Conservation (phyloP, 1,139 yeast species). For the Geotrichum macrosporum region DNA sequence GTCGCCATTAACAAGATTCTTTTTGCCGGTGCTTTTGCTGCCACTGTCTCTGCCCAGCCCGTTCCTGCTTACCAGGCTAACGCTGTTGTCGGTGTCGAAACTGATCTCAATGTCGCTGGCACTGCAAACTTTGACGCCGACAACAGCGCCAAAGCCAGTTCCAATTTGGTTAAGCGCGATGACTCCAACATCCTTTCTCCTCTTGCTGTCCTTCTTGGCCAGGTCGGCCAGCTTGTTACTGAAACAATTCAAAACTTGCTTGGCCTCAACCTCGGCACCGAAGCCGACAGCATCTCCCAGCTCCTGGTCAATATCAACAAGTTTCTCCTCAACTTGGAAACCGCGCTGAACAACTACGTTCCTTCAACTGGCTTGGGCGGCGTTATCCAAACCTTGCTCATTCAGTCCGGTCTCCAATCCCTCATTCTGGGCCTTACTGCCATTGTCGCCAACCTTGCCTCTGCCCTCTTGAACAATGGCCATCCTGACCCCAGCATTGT, state of each 20-base stretch:
- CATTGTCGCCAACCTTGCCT: background rate
- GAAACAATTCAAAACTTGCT: background rate
- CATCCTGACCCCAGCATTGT: conserved; percentile 1
- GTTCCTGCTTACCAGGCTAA: background rate
- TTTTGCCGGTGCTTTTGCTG: conserved; percentile 10
- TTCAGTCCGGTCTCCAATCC: conserved; percentile 9
- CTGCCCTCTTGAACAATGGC: background rate
- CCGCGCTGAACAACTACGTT: background rate
- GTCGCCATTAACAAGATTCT: conserved; percentile 10
- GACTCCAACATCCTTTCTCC: background rate
- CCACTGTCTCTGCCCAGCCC: conserved; percentile 10
- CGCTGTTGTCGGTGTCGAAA: background rate
- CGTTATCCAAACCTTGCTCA: conserved; percentile 1
- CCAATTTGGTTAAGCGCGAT: background rate
- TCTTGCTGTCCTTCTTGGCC: conserved; percentile 2
- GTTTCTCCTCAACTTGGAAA: background rate
- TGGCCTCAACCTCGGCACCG: background rate
- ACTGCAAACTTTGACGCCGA: too few relatives aligned
- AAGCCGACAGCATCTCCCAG: conserved; percentile 2
- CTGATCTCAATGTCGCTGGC: background rate
- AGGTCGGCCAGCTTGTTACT: background rate
- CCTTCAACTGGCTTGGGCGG: conserved; percentile 11
- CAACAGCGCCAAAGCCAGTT: too few relatives aligned
- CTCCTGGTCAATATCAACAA: conserved; percentile 4
- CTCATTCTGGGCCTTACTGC: conserved; percentile 3